These are phyloP conservation scores for Liquidambar formosana DNA, from an alignment of 164 flowering plant species.

Conservation along the genomic window DNA sequence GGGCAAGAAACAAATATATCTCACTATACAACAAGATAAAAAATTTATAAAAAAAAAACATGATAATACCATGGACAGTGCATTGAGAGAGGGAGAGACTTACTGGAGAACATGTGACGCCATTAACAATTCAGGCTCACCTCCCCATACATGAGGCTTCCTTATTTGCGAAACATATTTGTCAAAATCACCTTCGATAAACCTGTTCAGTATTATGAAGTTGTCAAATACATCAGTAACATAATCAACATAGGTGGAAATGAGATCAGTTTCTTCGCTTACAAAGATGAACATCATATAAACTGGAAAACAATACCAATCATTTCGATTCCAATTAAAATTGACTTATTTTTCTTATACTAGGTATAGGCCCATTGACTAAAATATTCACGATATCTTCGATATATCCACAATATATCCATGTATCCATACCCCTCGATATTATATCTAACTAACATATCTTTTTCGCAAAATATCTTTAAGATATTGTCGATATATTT, in stretches of 20 bases:
- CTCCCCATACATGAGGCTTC: slow-evolving; percentile 97
- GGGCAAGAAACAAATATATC: not conserved
- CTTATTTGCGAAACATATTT: slow-evolving; percentile 76
- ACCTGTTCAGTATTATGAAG: slow-evolving; percentile 45
- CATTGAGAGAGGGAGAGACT: slow-evolving; percentile 17
- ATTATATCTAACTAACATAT: no score
- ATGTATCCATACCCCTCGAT: no score
- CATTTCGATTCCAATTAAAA: no score
- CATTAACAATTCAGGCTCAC: slow-evolving; percentile 95
- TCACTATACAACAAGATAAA: not conserved
- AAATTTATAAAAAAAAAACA: not conserved
- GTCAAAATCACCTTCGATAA: slow-evolving; percentile 95
- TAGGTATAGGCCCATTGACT: no score
- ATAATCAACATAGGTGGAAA: slow-evolving; percentile 1
- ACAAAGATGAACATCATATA: not conserved
- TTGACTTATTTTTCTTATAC: no score
- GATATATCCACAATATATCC: no score
- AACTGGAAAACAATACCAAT: no score
- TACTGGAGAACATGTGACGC: slow-evolving; percentile 93
- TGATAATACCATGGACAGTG: not conserved
- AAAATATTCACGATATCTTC: no score
- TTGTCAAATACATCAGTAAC: slow-evolving; percentile 3
- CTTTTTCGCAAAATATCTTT: no score
- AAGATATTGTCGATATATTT: no score
- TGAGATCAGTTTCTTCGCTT: not conserved